Percentiles rank a stretch among this genome's conserved stretches.
phyloP scores from a whole-genome alignment of 768 basidiomycete genomes.

The Sarcodon aspratus region DNA sequence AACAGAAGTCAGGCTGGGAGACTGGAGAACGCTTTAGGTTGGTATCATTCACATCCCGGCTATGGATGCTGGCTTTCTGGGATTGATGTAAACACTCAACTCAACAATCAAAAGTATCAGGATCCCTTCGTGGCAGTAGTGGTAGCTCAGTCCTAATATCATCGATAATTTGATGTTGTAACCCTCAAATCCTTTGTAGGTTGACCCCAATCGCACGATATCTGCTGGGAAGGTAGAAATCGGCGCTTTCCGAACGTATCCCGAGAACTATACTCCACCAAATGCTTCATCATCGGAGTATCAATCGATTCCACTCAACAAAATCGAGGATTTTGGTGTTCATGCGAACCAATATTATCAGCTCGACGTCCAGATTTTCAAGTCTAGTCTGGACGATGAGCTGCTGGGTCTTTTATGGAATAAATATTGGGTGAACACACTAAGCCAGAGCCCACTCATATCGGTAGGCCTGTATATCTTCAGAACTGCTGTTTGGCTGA shows the following conservation, averaged over 20 bases:
- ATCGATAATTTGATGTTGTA: neutral
- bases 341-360: conserved; percentile 96
- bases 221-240: conserved; percentile 99
- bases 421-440: conserved; percentile 98
- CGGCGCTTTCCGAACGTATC: conserved; percentile 96
- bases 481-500: neutral
- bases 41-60: conserved; percentile 98
- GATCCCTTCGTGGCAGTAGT: conserved; percentile 98
- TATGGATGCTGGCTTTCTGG: conserved; percentile 99
- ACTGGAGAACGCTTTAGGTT: conserved; percentile 84
- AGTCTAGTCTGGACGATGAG: conserved; percentile 78
- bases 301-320: conserved; percentile 91
- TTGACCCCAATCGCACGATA: conserved; percentile 96
- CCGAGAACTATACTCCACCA: conserved; percentile 87
- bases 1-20: conserved; percentile 52
- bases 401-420: conserved; percentile 92
- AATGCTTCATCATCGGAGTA: conserved; percentile 65
- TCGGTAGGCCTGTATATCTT: conserved; percentile 42
- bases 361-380: conserved; percentile 92
- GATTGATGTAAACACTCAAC: conserved; percentile 96
- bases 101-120: conserved; percentile 88
- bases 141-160: conserved; percentile 31
- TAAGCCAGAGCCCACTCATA: conserved; percentile 86
- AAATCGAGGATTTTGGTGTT: conserved; percentile 99
- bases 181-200: conserved; percentile 29